These are phyloP conservation scores for Fusarium scirpi DNA, from an alignment of 2,329 filamentous ascomycete genomes.

Conservation along the genomic window DNA sequence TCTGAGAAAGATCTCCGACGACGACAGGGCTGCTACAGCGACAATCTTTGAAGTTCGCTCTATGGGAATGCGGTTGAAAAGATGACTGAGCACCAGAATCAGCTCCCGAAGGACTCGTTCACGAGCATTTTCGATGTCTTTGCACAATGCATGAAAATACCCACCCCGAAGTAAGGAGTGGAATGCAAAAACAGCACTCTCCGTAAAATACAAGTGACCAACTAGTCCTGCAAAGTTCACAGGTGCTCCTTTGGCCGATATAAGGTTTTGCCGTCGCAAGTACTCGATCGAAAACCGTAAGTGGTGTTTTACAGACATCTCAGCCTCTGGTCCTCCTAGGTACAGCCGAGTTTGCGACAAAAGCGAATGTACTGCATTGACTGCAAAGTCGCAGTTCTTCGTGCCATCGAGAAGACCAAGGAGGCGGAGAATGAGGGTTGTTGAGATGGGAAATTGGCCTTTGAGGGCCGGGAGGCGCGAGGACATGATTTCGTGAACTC, in stretches of 20 bases:
- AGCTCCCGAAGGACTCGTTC: conserved; percentile 67
- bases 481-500: conserved; percentile 76
- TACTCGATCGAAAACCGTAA: conserved; percentile 86
- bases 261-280: conserved; percentile 74
- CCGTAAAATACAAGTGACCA: conserved; percentile 80
- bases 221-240: conserved; percentile 79
- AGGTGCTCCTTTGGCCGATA: conserved; percentile 70
- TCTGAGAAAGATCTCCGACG: conserved; percentile 75
- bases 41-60: conserved; percentile 59
- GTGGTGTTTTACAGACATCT: conserved; percentile 79
- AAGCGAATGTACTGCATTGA: conserved; percentile 72
- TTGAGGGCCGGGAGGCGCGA: conserved; percentile 79
- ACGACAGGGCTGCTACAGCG: conserved; percentile 65
- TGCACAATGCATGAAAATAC: conserved; percentile 74
- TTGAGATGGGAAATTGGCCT: conserved; percentile 83
- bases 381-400: conserved; percentile 70
- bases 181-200: conserved; percentile 81
- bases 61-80: conserved; percentile 73
- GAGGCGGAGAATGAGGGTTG: conserved; percentile 76
- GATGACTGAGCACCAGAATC: conserved; percentile 75
- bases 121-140: conserved; percentile 63
- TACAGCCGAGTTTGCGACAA: conserved; percentile 78
- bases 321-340: conserved; percentile 75
- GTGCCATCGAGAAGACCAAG: conserved; percentile 76
- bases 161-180: conserved; percentile 78